Base-by-base conservation (phyloP, 306 rosid genomes). In the Castanea sativa region DNA sequence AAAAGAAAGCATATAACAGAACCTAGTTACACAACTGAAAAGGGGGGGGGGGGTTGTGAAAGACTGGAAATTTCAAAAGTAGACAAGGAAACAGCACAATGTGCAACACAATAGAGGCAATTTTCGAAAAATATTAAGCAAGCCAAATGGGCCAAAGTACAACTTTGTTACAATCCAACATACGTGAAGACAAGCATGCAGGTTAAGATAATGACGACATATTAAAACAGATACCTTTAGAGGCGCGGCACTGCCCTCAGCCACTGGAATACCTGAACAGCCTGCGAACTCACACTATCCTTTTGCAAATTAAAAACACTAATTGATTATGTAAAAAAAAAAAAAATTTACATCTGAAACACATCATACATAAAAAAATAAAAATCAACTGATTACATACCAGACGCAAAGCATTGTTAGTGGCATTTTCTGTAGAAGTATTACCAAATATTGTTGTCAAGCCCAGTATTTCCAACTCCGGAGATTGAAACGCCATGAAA, bases 201-300 rank as follows among this genome's bases (percentile, higher is more conserved):
- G 71, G 18, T 33, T 69, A 74, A 75, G 13, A 35, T 45, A 80
- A 73, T 19, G 67, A 65, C 12, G 61, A 81, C 30, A 67, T 11
- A 74, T 69, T 56, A 79, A 35, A 78, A 58, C 45, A 67, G 60
- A 83, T 88, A 95, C 99, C 97, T 91, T 95, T 76, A 95, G 80
- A 56, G 99, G 96, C 83, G 59, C 98, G 18, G 77, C 38, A 78
- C 85, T 93, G 52, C 99, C 99, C 86, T 91, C 86, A 2, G 98
- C 97, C 83, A 95, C 98, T 32, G 99, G 87, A 83, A 95, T 67
- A 87, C 80, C 76, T 74, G 83, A 77, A 87, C 89, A 73, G 80
- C 97, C 96, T 80, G 98, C 97, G 30, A 95, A 89, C 93, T 91
- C 99, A 95, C 99, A 95, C 99, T 95, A 87, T 95, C 86, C 97